Evolutionary conservation across 768 basidiomycete species (phyloP).

Genomic region (Termitomyces sp.): DNA sequence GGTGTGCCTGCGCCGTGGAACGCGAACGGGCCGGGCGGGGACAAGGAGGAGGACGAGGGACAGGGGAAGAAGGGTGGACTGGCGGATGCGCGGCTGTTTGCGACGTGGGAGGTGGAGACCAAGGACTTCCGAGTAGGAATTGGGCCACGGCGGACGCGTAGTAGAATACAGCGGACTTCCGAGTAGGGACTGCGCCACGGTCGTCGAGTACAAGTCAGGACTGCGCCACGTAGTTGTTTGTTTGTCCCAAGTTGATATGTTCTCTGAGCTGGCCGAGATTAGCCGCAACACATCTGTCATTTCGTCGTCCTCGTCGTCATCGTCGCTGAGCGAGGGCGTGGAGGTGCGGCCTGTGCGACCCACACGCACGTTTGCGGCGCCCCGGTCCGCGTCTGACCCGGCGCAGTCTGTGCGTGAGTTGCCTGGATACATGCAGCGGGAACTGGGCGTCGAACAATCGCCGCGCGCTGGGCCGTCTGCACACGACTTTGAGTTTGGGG

Average conservation of each 20-base stretch:
- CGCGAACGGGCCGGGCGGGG: conserved; percentile 27
- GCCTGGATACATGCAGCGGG: conserved; percentile 54
- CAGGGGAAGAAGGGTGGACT: conserved; percentile 27
- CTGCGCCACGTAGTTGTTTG: conserved; percentile 11
- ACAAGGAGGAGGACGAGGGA: conserved; percentile 18
- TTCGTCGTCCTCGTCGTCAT: conserved; percentile 52
- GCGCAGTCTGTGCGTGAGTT: background rate
- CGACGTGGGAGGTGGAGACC: conserved; percentile 52
- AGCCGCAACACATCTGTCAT: conserved; percentile 76
- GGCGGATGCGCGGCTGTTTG: conserved; percentile 47
- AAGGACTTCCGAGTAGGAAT: conserved; percentile 41
- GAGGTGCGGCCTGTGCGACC: conserved; percentile 37
- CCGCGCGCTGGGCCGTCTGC: conserved; percentile 25
- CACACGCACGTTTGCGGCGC: conserved; percentile 59
- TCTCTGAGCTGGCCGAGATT: conserved; percentile 46
- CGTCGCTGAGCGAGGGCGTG: conserved; percentile 35
- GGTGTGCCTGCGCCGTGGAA: conserved; percentile 53
- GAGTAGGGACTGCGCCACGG: background rate
- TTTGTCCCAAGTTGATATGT: background rate
- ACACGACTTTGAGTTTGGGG: conserved; percentile 69
- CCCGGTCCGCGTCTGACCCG: conserved; percentile 39
- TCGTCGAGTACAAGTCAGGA: conserved; percentile 14
- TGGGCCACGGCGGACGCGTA: conserved; percentile 23
- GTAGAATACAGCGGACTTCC: background rate
- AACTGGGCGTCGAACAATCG: conserved; percentile 32